Conservation (phyloP, 345 rosid species). For the Cardamine occulta region DNA sequence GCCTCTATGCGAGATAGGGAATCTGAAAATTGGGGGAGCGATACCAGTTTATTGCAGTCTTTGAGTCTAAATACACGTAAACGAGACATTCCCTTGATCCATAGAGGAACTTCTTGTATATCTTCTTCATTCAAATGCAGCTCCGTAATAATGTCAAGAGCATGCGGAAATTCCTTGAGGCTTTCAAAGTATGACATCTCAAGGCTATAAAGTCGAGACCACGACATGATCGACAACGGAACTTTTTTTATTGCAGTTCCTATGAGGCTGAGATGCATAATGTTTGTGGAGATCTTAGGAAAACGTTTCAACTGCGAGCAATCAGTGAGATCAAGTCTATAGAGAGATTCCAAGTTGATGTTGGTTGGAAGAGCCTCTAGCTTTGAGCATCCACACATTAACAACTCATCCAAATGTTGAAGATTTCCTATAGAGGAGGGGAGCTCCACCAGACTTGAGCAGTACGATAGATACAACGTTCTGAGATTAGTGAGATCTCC, state of each 20-base stretch:
- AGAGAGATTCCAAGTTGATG: background rate
- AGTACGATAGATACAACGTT: background rate
- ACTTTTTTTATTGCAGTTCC: slow-evolving; percentile 16
- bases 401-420: background rate
- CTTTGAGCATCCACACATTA: background rate
- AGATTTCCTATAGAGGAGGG: background rate
- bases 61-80: rapidly evolving
- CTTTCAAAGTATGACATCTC: background rate
- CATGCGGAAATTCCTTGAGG: background rate
- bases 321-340: background rate
- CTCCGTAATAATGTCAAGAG: background rate
- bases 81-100: background rate
- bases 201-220: background rate
- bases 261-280: rapidly evolving
- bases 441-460: background rate
- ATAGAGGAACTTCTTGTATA: background rate
- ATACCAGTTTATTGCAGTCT: background rate
- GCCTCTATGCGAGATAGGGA: background rate
- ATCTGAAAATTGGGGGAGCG: no score
- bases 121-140: background rate
- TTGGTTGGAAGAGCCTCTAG: background rate
- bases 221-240: background rate
- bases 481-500: no score
- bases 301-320: background rate
- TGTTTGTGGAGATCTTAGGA: background rate